phyloP scores from a whole-genome alignment of 2,329 filamentous ascomycete species.

The Fusarium mexicanum region DNA sequence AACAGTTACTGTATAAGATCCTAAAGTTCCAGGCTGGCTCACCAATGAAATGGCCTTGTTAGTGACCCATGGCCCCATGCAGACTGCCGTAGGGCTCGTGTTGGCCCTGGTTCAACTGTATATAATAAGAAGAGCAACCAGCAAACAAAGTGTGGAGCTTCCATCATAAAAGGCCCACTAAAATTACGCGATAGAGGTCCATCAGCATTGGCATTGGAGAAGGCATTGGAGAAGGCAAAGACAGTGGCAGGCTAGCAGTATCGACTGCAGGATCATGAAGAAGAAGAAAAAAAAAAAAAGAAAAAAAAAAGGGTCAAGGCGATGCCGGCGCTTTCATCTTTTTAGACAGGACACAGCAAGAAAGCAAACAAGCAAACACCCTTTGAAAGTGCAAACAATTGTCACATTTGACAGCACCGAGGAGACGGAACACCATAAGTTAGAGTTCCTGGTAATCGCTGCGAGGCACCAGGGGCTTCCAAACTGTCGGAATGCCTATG shows the following conservation, averaged over 20 bases:
- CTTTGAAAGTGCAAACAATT: background rate
- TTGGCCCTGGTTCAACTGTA: slow-evolving; percentile 1
- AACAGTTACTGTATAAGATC: background rate
- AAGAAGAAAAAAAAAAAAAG: too few relatives aligned
- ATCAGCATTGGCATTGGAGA: background rate
- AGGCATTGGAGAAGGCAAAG: background rate
- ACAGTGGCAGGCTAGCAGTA: background rate
- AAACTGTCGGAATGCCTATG: slow-evolving; percentile 20
- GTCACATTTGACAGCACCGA: background rate
- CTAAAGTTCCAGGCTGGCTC: background rate
- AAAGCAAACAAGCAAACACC: background rate
- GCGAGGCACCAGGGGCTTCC: slow-evolving; percentile 5
- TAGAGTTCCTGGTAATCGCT: background rate
- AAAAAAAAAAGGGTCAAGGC: background rate
- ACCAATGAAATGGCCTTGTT: background rate
- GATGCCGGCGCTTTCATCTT: background rate
- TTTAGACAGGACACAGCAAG: background rate
- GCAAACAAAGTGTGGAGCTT: slow-evolving; percentile 16
- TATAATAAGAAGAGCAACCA: background rate
- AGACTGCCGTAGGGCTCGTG: slow-evolving; percentile 6
- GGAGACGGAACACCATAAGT: background rate
- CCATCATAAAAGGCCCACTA: slow-evolving; percentile 2
- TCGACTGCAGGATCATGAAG: background rate
- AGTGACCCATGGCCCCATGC: background rate
- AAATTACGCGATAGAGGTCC: slow-evolving; percentile 30